Conservation (phyloP, 1,284 basidiomycete species). For the Inonotus obliquus region DNA sequence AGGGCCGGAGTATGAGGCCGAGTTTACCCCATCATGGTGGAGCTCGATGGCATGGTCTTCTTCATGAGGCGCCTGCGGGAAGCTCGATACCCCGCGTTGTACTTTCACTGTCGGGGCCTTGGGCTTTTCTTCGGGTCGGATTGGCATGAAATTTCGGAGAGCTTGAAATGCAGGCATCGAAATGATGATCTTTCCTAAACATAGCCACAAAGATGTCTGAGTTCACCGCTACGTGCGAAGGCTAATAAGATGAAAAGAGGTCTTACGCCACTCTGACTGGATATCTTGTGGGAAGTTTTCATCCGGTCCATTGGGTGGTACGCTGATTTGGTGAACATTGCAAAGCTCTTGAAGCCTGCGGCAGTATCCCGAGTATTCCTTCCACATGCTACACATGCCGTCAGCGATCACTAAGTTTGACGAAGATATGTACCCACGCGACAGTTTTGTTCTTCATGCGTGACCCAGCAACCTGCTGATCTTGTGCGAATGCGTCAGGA, state of each 20-base stretch:
- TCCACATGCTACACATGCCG: conserved; percentile 12
- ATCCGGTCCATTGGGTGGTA: conserved; percentile 10
- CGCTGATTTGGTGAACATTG: conserved; percentile 1
- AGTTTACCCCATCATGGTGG: neutral
- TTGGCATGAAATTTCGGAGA: conserved; percentile 15
- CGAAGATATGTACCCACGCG: conserved; percentile 6
- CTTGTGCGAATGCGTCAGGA: conserved; percentile 13
- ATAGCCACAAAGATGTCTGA: neutral
- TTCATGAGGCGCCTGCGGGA: conserved; percentile 1
- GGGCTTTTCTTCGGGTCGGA: conserved; percentile 16
- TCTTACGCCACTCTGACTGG: conserved; percentile 17
- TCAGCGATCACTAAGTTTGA: neutral
- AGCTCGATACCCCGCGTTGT: neutral
- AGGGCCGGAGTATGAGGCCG: conserved; percentile 10
- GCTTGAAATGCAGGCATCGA: conserved; percentile 15
- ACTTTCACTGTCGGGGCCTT: conserved; percentile 5
- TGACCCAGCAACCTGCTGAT: conserved; percentile 14
- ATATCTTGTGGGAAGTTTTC: conserved; percentile 8
- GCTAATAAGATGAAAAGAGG: neutral
- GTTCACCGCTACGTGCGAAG: neutral
- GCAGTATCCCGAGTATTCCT: conserved; percentile 19
- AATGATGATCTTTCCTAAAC: conserved; percentile 12
- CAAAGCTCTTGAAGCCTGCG: conserved; percentile 14
- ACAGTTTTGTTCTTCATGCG: conserved; percentile 18
- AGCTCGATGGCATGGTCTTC: conserved; percentile 10